Evolutionary conservation across 495 filamentous ascomycete genomes (phyloP).

Genomic region (Poronia punctata): DNA sequence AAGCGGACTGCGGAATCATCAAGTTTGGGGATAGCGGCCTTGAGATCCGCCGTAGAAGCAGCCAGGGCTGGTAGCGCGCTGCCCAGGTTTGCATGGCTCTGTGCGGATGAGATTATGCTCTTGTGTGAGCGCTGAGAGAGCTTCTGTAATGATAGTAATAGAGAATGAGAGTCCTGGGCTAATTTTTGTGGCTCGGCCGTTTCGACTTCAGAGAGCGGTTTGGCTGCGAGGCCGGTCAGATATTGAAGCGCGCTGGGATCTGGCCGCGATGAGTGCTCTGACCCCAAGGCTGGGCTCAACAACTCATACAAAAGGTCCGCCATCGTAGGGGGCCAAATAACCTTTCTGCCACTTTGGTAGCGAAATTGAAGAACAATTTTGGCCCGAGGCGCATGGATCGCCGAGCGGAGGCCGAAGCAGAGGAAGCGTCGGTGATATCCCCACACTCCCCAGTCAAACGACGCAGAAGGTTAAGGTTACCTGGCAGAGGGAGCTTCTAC

Average conservation of each 20-base stretch:
- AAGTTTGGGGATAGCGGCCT: conserved; percentile 65
- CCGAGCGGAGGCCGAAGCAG: too few relatives aligned
- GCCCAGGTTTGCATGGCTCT: conserved; percentile 65
- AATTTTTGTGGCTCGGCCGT: conserved; percentile 74
- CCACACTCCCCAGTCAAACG: too few relatives aligned
- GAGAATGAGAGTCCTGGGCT: conserved; percentile 69
- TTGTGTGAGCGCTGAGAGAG: conserved; percentile 91
- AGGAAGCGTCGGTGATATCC: too few relatives aligned
- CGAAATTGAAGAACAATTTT: neutral
- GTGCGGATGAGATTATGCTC: conserved; percentile 71
- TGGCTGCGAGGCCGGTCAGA: conserved; percentile 70
- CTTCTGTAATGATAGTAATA: conserved; percentile 78
- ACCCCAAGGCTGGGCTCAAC: conserved; percentile 45
- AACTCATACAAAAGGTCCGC: conserved; percentile 68
- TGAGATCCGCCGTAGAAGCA: conserved; percentile 55
- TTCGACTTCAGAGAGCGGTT: conserved; percentile 65
- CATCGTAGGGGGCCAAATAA: conserved; percentile 33
- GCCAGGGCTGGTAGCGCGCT: conserved; percentile 61
- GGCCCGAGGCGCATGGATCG: too few relatives aligned
- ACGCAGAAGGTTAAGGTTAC: too few relatives aligned
- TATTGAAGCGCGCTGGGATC: conserved; percentile 74
- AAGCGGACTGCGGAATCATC: conserved; percentile 75
- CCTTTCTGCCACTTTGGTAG: neutral
- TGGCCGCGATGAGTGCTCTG: conserved; percentile 38
- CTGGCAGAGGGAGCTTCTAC: too few relatives aligned